Evolutionary conservation across 805 yeast species (phyloP).

Genomic region (Kuraishia floccosa): DNA sequence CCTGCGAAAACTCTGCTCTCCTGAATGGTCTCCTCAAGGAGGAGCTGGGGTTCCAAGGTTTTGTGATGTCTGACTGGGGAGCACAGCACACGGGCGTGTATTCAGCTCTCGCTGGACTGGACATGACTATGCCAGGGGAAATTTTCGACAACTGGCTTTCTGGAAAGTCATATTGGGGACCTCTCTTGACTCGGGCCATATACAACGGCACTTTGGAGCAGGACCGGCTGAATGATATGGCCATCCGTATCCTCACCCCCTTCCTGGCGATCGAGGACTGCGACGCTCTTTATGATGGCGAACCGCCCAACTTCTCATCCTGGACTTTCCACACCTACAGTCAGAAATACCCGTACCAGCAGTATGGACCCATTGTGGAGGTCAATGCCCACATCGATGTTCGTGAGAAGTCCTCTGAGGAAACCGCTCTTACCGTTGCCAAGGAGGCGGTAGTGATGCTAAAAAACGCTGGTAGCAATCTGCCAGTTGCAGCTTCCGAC

Average conservation of each 20-base stretch:
- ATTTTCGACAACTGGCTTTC: conserved; percentile 40
- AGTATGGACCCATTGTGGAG: conserved; percentile 29
- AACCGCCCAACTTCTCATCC: conserved; percentile 43
- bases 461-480: conserved; percentile 36
- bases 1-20: conserved; percentile 48
- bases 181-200: conserved; percentile 40
- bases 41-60: conserved; percentile 57
- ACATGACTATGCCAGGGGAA: conserved; percentile 57
- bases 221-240: conserved; percentile 51
- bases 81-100: conserved; percentile 49
- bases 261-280: conserved; percentile 37
- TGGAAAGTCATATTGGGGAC: conserved; percentile 46
- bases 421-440: conserved; percentile 40
- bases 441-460: conserved; percentile 45
- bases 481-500: conserved; percentile 32
- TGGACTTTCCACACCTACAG: conserved; percentile 48
- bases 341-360: conserved; percentile 39
- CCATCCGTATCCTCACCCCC: conserved; percentile 43
- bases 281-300: conserved; percentile 25
- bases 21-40: conserved; percentile 45
- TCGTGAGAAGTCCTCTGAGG: conserved; percentile 32
- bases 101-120: conserved; percentile 47
- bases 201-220: conserved; percentile 44
- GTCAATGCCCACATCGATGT: conserved; percentile 43
- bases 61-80: conserved; percentile 60